These are phyloP conservation scores for Cladophialophora yegresii DNA, from an alignment of 2,329 filamentous ascomycete species.

Conservation along the genomic window DNA sequence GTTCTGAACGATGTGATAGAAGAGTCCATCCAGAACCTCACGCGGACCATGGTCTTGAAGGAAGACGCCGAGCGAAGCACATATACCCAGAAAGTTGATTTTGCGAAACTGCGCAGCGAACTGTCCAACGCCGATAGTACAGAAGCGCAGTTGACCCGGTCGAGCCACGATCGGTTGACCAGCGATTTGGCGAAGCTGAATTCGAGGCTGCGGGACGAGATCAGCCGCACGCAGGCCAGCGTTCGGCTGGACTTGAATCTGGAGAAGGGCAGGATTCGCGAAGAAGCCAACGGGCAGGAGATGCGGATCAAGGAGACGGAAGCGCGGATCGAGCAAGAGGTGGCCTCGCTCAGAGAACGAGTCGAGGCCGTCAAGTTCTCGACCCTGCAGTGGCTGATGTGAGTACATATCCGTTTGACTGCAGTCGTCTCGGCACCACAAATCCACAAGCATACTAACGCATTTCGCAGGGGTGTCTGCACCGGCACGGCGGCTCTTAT, in stretches of 20 bases:
- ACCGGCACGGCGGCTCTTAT: conserved; percentile 67
- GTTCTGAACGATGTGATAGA: conserved; percentile 95
- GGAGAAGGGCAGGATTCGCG: conserved; percentile 92
- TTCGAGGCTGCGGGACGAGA: conserved; percentile 85
- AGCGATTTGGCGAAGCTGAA: conserved; percentile 95
- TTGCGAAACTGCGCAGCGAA: conserved; percentile 93
- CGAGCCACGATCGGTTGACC: conserved; percentile 85
- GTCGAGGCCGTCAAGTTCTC: conserved; percentile 97
- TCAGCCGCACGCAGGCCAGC: conserved; percentile 88
- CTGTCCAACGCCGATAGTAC: conserved; percentile 88
- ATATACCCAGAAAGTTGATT: conserved; percentile 89
- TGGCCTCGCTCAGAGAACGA: conserved; percentile 83
- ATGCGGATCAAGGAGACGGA: conserved; percentile 99
- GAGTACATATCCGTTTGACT: conserved; percentile 53
- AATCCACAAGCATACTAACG: conserved; percentile 37
- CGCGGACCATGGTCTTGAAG: conserved; percentile 93
- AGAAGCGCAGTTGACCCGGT: conserved; percentile 83
- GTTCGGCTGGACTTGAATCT: conserved; percentile 91
- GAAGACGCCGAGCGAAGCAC: conserved; percentile 66
- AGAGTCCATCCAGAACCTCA: conserved; percentile 96
- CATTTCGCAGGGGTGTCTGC: conserved; percentile 58
- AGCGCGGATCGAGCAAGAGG: conserved; percentile 97
- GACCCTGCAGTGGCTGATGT: conserved; percentile 97
- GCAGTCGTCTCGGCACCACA: background rate
- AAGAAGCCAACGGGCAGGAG: conserved; percentile 95